Evolutionary conservation across 2,329 filamentous ascomycete genomes (phyloP).

Genomic region (Penicillium sclerotigenum): DNA sequence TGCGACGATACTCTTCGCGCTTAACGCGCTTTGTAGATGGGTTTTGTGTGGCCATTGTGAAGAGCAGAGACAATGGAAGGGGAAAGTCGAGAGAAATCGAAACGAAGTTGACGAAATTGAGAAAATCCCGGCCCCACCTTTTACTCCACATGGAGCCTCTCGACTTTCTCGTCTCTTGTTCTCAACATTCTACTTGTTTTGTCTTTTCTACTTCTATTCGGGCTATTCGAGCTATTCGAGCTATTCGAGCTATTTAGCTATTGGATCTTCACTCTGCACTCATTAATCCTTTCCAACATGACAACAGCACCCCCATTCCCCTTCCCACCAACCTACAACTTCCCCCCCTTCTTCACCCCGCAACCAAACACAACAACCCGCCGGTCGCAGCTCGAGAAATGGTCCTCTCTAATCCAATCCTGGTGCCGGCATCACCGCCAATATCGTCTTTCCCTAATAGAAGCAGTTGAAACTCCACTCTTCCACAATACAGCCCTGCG

Average conservation of each 20-base stretch:
- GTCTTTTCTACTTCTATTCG: background rate
- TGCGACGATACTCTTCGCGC: constrained; percentile 61
- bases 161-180: background rate
- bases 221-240: background rate
- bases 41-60: constrained; percentile 22
- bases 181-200: background rate
- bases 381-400: constrained; percentile 65
- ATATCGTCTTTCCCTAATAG: constrained; percentile 68
- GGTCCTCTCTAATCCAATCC: constrained; percentile 77
- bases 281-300: background rate
- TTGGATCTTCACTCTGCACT: background rate
- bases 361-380: constrained; percentile 47
- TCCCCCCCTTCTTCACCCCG: constrained; percentile 54
- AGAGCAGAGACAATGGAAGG: background rate
- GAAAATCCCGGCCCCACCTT: constrained; percentile 12
- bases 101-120: constrained; percentile 3
- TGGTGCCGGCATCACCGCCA: constrained; percentile 78
- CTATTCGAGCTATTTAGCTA: background rate
- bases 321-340: constrained; percentile 45
- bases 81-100: constrained; percentile 8
- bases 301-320: constrained; percentile 30
- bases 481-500: constrained; percentile 51
- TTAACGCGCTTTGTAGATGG: constrained; percentile 59
- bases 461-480: constrained; percentile 57
- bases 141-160: constrained; percentile 4